These are phyloP conservation scores for Periconia digitata DNA, from an alignment of 2,329 filamentous ascomycete species.

Conservation along the genomic window DNA sequence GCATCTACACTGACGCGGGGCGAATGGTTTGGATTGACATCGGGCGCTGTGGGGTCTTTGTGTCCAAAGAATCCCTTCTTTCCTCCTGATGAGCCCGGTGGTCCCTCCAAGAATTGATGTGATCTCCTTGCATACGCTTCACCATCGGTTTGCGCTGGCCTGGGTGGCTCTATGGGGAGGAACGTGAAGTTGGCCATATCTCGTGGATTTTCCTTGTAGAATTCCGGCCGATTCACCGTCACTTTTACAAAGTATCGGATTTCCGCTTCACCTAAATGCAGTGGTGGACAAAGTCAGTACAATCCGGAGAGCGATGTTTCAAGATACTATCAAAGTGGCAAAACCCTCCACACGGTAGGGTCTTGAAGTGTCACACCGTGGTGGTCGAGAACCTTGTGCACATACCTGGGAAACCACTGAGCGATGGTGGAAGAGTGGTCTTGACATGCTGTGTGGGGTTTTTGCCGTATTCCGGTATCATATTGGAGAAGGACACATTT, in stretches of 20 bases:
- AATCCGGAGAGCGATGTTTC: too few species aligned
- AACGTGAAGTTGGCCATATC: conserved; percentile 68
- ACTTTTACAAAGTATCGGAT: conserved; percentile 94
- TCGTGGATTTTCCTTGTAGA: conserved; percentile 89
- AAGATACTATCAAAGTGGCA: too few species aligned
- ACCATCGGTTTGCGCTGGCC: conserved; percentile 65
- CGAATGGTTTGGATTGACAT: conserved; percentile 16
- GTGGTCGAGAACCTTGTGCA: too few species aligned
- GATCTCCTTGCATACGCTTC: conserved; percentile 82
- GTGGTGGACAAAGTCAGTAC: too few species aligned
- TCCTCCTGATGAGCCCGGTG: conserved; percentile 56
- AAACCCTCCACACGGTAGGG: too few species aligned
- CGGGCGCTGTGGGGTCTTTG: conserved; percentile 30
- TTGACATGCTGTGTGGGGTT: conserved; percentile 68
- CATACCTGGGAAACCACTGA: conserved; percentile 85
- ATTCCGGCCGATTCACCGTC: conserved; percentile 84
- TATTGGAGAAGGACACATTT: conserved; percentile 47
- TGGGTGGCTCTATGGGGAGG: conserved; percentile 86
- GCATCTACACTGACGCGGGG: conserved; percentile 75
- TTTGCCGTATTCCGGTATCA: conserved; percentile 48
- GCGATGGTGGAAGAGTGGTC: conserved; percentile 82
- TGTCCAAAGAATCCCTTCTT: conserved; percentile 62
- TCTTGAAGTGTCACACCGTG: too few species aligned
- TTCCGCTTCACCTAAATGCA: conserved; percentile 83
- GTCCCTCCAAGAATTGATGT: conserved; percentile 57